Percentiles rank a stretch among this genome's conserved stretches.
Conservation (phyloP, 805 yeast genomes). For the Schwanniomyces vanrijiae region DNA sequence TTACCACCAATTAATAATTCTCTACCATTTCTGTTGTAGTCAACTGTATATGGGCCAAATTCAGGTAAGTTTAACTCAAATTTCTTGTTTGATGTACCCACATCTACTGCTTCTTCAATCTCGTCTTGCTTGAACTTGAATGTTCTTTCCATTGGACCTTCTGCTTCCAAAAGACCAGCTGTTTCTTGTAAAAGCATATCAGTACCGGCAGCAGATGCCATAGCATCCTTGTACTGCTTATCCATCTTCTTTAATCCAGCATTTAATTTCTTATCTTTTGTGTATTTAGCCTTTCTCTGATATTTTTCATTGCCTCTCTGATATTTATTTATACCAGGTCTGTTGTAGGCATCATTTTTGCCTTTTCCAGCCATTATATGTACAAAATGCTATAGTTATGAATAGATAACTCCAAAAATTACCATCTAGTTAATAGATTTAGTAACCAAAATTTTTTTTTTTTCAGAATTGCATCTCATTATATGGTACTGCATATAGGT, state of each 20-base stretch:
- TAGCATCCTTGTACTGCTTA: constrained; percentile 71
- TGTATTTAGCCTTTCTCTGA: constrained; percentile 25
- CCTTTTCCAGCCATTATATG: constrained; percentile 16
- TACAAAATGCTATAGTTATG: background rate
- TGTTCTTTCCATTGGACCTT: constrained; percentile 87
- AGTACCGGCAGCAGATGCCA: constrained; percentile 80
- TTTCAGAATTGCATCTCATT: constrained; percentile 6
- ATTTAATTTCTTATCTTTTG: constrained; percentile 61
- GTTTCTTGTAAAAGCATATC: constrained; percentile 84
- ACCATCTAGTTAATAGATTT: background rate
- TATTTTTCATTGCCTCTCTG: constrained; percentile 20
- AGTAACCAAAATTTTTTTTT: constrained; percentile 41
- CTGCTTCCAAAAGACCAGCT: constrained; percentile 86
- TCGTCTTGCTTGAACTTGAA: constrained; percentile 82
- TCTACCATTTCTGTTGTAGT: constrained; percentile 87
- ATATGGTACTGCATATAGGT: constrained; percentile 1
- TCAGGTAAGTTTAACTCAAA: constrained; percentile 71
- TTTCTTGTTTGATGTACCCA: constrained; percentile 69
- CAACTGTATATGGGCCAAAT: constrained; percentile 82
- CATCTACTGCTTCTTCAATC: constrained; percentile 72
- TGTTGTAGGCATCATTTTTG: constrained; percentile 18
- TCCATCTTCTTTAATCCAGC: constrained; percentile 70
- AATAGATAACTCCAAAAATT: background rate
- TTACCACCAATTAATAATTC: constrained; percentile 80
- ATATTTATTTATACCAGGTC: constrained; percentile 24